Evolutionary conservation across 2,329 filamentous ascomycete species (phyloP), one percentile per base, ranked within the genome.

Genomic region (Aspergillus novoparasiticus): DNA sequence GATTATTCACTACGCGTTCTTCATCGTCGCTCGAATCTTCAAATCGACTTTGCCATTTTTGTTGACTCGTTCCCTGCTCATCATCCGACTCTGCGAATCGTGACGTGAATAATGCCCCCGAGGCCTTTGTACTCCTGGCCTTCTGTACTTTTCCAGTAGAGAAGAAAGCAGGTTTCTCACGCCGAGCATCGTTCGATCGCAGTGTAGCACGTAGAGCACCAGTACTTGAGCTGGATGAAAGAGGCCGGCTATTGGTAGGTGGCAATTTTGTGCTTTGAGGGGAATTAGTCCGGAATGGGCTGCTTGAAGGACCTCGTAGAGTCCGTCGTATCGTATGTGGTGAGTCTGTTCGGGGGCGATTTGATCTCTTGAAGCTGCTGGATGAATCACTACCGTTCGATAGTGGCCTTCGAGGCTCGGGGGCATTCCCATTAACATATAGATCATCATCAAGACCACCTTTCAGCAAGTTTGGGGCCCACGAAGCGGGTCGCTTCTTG

Each of bases 361-460:
- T 85, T 50, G 82, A 78, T 32, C 92, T 89, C 72, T 87, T 90
- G 80, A 97, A 97, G 74, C 92, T 96, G 78, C 91, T 96, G 51
- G 80, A 79, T 3, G 81, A 83, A 69, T 92, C 89, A 71, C 90
- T 92, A 32, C 86, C 89, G 68, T 88, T 87, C 0, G 89, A 91
- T 21, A 80, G 82, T 11, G 81, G 84, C 2, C 89, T 84, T 62
- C 81, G 79, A 10, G 87, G 76, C 23, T 43, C 30, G 41, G 62
- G 26, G 56, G 19, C 36, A 54, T 63, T 51, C 32, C 63, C 58
- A 48, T 68, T 51, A 46, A 62, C 34, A 12, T 43, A 36, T 26
- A 43, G 58, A 30, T 64, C 58, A 46, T 58, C 56, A 60, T 57
- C 45, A n/a, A 26, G 26, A 3, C 50, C 54, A 26, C 58, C 61